Evolutionary conservation across 495 filamentous ascomycete genomes (phyloP).

Genomic region (Aspergillus carlsbadensis): DNA sequence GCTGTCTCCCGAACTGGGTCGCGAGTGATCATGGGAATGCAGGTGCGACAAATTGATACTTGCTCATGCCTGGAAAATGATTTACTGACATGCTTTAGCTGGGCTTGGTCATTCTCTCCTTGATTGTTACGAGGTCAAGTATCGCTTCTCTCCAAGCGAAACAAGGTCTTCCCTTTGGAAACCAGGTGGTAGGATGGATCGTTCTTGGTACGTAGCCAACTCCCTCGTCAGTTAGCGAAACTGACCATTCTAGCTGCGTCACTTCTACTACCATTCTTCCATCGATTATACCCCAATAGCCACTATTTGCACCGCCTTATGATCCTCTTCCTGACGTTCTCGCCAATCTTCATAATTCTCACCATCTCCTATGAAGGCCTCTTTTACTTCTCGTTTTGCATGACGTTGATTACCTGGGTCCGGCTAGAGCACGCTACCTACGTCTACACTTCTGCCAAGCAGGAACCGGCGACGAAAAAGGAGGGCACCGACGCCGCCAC

Average conservation of each 20-base stretch:
- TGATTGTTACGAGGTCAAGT: conserved; percentile 83
- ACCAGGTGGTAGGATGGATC: conserved; percentile 83
- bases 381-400: conserved; percentile 89
- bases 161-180: conserved; percentile 82
- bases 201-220: conserved; percentile 63
- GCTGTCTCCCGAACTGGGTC: conserved; percentile 42
- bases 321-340: conserved; percentile 89
- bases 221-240: too few relatives aligned
- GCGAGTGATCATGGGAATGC: conserved; percentile 55
- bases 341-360: conserved; percentile 91
- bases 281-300: conserved; percentile 77
- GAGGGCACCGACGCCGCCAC: conserved; percentile 29
- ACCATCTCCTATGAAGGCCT: conserved; percentile 98
- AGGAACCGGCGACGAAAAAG: conserved; percentile 27
- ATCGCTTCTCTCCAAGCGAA: conserved; percentile 80
- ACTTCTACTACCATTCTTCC: conserved; percentile 74
- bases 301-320: conserved; percentile 89
- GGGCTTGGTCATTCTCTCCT: conserved; percentile 80
- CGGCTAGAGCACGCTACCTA: conserved; percentile 81
- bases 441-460: conserved; percentile 42
- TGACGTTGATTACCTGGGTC: conserved; percentile 85
- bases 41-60: conserved; percentile 36
- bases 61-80: neutral
- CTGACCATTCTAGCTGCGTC: conserved; percentile 58
- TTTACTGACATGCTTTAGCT: conserved; percentile 40